Percentiles rank a stretch among this genome's conserved stretches.
These are phyloP conservation scores for Talaromyces amestolkiae DNA, from an alignment of 2,329 filamentous ascomycete genomes.

Conservation along the genomic window DNA sequence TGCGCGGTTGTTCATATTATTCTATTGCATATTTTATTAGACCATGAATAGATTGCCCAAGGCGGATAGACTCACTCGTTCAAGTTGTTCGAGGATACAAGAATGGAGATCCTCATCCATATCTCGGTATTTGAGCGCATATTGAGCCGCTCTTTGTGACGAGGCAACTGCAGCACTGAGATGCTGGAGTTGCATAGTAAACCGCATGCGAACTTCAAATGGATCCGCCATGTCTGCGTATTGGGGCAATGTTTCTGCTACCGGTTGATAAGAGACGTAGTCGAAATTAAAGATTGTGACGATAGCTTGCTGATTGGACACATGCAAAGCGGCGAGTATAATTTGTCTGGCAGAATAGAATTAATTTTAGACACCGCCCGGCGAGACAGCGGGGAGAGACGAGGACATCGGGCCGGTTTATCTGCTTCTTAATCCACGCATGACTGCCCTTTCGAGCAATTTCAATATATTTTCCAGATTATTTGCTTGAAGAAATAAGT, in stretches of 20 bases:
- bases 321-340: constrained; percentile 30
- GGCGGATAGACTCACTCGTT: constrained; percentile 58
- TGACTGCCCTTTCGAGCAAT: not conserved
- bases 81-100: constrained; percentile 93
- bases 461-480: not conserved
- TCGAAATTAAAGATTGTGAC: not conserved
- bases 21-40: constrained; percentile 47
- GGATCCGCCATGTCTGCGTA: constrained; percentile 68
- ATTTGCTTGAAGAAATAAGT: not conserved
- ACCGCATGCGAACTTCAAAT: constrained; percentile 97
- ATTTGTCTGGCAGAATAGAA: constrained; percentile 26
- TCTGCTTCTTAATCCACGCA: not conserved
- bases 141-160: constrained; percentile 87
- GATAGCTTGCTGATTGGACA: constrained; percentile 23
- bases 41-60: not conserved
- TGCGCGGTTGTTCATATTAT: constrained; percentile 92
- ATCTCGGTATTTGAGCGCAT: constrained; percentile 89
- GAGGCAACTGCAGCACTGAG: constrained; percentile 87
- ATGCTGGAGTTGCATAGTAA: constrained; percentile 84
- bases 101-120: constrained; percentile 97
- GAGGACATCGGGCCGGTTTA: constrained; percentile 2
- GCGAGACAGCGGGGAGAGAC: constrained; percentile 4
- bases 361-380: constrained; percentile 15
- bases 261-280: not conserved
- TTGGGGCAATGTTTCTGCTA: constrained; percentile 36